Evolutionary conservation across 257 asterid species (phyloP), one percentile per base, ranked within the genome.

Genomic region (Plantago elongata): DNA sequence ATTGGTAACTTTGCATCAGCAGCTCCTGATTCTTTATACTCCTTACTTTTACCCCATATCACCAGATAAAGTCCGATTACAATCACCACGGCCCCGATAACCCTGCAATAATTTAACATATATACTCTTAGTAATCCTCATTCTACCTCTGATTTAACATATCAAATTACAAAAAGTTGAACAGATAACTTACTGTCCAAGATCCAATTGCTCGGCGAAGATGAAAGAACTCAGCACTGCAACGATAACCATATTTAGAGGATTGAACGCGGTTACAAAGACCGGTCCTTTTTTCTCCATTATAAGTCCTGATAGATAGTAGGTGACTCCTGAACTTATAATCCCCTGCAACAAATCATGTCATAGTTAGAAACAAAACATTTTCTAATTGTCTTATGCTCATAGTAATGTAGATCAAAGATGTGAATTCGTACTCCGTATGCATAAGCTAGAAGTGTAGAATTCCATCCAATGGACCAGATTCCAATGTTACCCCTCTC

Each of bases 401-500:
- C 5, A 3, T 52, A n/a, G 54, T 15, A 18, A 18, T 43, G 12
- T 51, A 50, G 44, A 34, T 13, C 29, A 13, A 50, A 37, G 13
- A 57, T 40, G n/a, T 11, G 37, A 15, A 50, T 30, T 11, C 85
- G 79, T 79, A 82, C 88, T 59, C 88, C 78, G 65, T 82, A 82
- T 14, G 73, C 58, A 51, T 78, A 80, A 61, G 88, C 79, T 15
- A 82, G 67, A 51, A 79, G 74, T 54, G 71, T 77, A 16, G 78
- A 67, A 51, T 82, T 83, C 83, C 78, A 82, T n/a, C 75, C 69
- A n/a, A 82, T 79, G 50, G 83, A 58, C 88, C 88, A 82, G 40
- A 63, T 82, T 63, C 78, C 69, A 5, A 73, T 29, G 47, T 74
- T 71, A 51, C 68, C 75, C 47, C 74, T 67, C 60, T 81, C 74